Evolutionary conservation across 2,329 filamentous ascomycete genomes (phyloP).

Genomic region (Tolypocladium album): DNA sequence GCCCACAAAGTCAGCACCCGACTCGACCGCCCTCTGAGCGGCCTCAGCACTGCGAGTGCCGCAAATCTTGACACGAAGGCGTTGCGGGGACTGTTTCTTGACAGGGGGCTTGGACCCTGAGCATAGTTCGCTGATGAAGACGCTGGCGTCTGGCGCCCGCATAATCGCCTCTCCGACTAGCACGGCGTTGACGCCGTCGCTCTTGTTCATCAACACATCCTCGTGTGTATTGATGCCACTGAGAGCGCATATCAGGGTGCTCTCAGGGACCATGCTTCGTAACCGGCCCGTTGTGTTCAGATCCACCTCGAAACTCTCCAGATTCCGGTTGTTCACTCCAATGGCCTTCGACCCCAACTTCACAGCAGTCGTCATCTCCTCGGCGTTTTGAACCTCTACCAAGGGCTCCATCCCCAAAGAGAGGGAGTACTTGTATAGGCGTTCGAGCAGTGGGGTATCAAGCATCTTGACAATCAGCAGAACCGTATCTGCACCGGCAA

Average conservation of each 20-base stretch:
- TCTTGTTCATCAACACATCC: constrained; percentile 80
- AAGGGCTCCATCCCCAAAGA: constrained; percentile 94
- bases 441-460: constrained; percentile 58
- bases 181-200: constrained; percentile 83
- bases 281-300: constrained; percentile 82
- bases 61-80: constrained; percentile 83
- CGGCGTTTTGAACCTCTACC: constrained; percentile 89
- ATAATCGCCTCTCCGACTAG: constrained; percentile 94
- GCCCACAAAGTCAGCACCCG: constrained; percentile 84
- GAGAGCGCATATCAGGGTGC: constrained; percentile 82
- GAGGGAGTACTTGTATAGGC: constrained; percentile 78
- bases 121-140: constrained; percentile 78
- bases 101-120: constrained; percentile 36
- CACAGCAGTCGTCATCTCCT: constrained; percentile 85
- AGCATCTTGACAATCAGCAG: constrained; percentile 98
- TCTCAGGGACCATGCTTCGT: constrained; percentile 74
- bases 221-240: constrained; percentile 86
- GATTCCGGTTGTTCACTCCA: constrained; percentile 93
- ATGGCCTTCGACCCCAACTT: constrained; percentile 82
- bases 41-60: constrained; percentile 78
- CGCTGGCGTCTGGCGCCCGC: constrained; percentile 71
- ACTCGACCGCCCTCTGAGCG: constrained; percentile 68
- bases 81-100: constrained; percentile 23
- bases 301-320: constrained; percentile 95
- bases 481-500: constrained; percentile 90